Base-by-base conservation (phyloP, 1,284 basidiomycete species). In the Xerocomus nothofagi region DNA sequence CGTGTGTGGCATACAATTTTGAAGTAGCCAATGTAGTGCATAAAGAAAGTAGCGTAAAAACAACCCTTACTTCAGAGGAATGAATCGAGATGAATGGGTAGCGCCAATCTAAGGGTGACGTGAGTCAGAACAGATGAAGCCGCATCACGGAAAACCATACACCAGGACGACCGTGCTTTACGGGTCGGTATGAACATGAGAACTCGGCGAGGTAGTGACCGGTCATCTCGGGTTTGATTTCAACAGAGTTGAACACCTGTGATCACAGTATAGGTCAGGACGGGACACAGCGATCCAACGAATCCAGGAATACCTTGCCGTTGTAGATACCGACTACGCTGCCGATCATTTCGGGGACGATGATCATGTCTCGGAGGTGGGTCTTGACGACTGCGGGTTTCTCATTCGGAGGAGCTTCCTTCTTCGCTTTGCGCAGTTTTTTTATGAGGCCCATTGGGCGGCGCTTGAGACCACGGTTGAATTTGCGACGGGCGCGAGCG, bases 291-390 rank as follows among this genome's bases (percentile, higher is more conserved):
- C 7, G n/a, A 47, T 20, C n/a, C 11, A 21, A 45, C 0, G 8
- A 21, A 50, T 62, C 4, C 24, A 48, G 1, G 55, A 71, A 61
- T 63, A 91, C 88, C 84, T 95, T 95, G 67, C 94, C 94, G 71
- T 95, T 96, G 88, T 99, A 99, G 71, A 97, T 94, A 63, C 93
- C 94, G 60, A 96, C 85, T 57, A 96, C 91, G 62, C 86, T 90
- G 59, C 96, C 96, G 73, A 99, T 98, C 97, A 99, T 99, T 81
- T 99, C 96, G 50, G 96, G 97, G 57, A 99, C 96, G 72, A 99
- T 88, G 74, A 98, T 95, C 96, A 99, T 99, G 80, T 99, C 88
- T 71, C 96, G 93, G 63, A 99, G 81, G 78, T 99, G 97, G 50
- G 97, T 99, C 85, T 98, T 99, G 71, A 99, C 94, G 62, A 94